Evolutionary conservation across 345 rosid species (phyloP).

Genomic region (Draba incana): DNA sequence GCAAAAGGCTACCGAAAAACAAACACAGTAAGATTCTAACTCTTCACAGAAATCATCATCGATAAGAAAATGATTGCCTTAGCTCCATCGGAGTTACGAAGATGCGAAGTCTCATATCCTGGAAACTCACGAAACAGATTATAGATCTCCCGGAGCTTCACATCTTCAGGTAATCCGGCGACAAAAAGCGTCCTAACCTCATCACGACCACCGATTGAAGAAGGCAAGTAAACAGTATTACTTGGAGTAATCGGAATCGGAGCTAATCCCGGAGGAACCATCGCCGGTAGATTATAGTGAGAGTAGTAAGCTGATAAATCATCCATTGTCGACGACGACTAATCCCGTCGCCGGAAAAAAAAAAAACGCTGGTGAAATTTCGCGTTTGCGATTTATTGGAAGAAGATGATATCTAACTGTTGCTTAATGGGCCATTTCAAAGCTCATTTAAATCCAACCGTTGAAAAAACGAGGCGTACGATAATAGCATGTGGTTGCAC

Average conservation of each 20-base stretch:
- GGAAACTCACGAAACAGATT: conserved; percentile 87
- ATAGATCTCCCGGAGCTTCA: conserved; percentile 85
- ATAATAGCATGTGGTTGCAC: conserved; percentile 5
- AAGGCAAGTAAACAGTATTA: conserved; percentile 47
- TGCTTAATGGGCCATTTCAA: conserved; percentile 13
- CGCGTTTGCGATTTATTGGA: conserved; percentile 2
- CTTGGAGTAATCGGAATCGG: conserved; percentile 39
- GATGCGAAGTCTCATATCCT: conserved; percentile 87
- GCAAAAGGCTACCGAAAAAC: conserved; percentile 67
- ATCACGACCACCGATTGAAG: conserved; percentile 43
- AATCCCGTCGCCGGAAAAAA: conserved; percentile 8
- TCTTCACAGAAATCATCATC: not conserved
- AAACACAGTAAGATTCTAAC: conserved; percentile 11
- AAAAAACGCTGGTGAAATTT: not conserved
- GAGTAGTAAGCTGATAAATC: conserved; percentile 62
- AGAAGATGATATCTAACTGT: not conserved
- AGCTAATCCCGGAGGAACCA: conserved; percentile 32
- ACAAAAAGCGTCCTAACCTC: conserved; percentile 84
- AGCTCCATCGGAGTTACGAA: conserved; percentile 56
- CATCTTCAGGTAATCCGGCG: conserved; percentile 90
- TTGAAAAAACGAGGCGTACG: not conserved
- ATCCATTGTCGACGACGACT: conserved; percentile 48
- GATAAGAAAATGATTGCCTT: conserved; percentile 22
- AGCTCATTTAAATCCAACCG: conserved; percentile 23
- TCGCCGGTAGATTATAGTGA: conserved; percentile 41